Percentiles rank a stretch among this genome's conserved stretches.
phyloP scores from a whole-genome alignment of 345 rosid genomes.

The Punica granatum region DNA sequence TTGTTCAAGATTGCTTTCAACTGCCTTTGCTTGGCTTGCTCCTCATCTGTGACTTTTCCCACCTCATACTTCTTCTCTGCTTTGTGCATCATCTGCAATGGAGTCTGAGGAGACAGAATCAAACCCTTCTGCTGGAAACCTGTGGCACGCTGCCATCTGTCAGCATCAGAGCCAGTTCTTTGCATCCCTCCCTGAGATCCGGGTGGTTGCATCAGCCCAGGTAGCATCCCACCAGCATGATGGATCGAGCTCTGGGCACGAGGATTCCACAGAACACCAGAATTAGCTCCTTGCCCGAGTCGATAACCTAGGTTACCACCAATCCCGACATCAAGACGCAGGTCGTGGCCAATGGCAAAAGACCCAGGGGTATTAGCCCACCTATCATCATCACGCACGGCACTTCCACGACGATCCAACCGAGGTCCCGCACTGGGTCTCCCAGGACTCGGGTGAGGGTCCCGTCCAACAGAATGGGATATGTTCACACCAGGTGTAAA shows the following conservation, averaged over 20 bases:
- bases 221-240: constrained; percentile 44
- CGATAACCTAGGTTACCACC: constrained; percentile 44
- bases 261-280: constrained; percentile 65
- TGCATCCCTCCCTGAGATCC: constrained; percentile 60
- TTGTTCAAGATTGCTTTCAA: constrained; percentile 89
- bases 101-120: constrained; percentile 82
- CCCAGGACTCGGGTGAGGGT: constrained; percentile 47
- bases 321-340: constrained; percentile 37
- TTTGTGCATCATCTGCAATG: constrained; percentile 77
- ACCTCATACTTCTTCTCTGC: constrained; percentile 92
- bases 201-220: constrained; percentile 66
- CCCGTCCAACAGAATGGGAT: constrained; percentile 50
- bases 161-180: constrained; percentile 57
- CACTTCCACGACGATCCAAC: constrained; percentile 65
- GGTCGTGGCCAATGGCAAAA: constrained; percentile 46
- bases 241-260: constrained; percentile 44
- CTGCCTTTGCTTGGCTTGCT: constrained; percentile 75
- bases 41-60: constrained; percentile 71
- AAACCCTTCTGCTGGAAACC: constrained; percentile 65
- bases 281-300: constrained; percentile 71
- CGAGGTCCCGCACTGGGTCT: constrained; percentile 58
- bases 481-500: constrained; percentile 26
- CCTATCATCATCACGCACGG: constrained; percentile 52
- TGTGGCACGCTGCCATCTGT: constrained; percentile 78
- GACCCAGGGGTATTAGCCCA: constrained; percentile 52